Evolutionary conservation across 2,329 filamentous ascomycete genomes (phyloP), one percentile per base, ranked within the genome.

Genomic region (Pyrenochaeta sp.): DNA sequence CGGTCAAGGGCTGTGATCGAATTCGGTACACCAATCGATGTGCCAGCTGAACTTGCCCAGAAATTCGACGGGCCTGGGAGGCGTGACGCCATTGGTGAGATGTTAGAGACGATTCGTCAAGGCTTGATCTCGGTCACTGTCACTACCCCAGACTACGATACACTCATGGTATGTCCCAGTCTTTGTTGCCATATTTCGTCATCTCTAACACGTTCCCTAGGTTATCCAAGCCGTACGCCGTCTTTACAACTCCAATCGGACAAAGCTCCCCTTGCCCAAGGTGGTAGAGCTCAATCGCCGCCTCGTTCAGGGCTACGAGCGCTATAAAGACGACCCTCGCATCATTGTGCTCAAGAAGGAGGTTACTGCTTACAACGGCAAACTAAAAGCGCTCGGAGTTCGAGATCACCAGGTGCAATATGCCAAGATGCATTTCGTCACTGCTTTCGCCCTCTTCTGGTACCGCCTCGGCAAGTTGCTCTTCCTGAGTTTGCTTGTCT

Each of bases 361-460:
- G 5, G 90, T 98, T 56, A 86, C 88, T 59, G 85, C 87, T 45
- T 99, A 98, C 82, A 97, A 98, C 79, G 87, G 87, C 61, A 87
- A 93, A 72, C 85, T 98, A 32, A 88, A 90, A 51, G 89, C 94
- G 60, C 84, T 99, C 49, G 92, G 91, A 66, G 86, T 98, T 55
- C 89, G 91, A 53, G 94, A 99, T 72, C 94, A 98, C 73, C 94
- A 98, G 79, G 90, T 99, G 27, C 89, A 93, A 71, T 97, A 97
- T 72, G 91, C 91, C 51, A 92, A 88, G 69, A 89, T 96, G 79
- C 91, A 91, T 12, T 86, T 90, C 61, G 79, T 87, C 60, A 89
- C 87, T 61, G 91, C 96, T 40, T 81, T 96, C 30, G 82, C 88
- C 47, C 89, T 89, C 10, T 84, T 97, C 63, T 78, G 96, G 60